Evolutionary conservation across 2,329 filamentous ascomycete species (phyloP).

Genomic region (Botrytis sinoallii): DNA sequence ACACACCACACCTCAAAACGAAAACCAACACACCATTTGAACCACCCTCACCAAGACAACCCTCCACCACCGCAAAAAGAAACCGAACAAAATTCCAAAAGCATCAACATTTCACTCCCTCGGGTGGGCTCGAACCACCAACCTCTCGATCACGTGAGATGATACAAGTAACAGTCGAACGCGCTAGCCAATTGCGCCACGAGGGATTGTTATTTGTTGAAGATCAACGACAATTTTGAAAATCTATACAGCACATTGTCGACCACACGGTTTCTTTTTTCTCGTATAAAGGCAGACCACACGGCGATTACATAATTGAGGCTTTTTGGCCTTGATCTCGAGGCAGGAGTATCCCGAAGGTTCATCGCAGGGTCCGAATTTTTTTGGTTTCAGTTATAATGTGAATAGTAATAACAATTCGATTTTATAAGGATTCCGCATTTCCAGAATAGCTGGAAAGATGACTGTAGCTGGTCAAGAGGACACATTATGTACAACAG

Average conservation of each 20-base stretch:
- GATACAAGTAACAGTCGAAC: neutral
- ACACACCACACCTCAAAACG: neutral
- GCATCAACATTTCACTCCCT: fast-evolving
- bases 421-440: neutral
- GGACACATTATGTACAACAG: neutral
- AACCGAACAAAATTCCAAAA: neutral
- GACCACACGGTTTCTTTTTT: no score
- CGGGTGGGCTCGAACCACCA: constrained; percentile 1
- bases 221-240: fast-evolving
- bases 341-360: no score
- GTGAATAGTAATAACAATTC: no score
- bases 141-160: constrained; percentile 1
- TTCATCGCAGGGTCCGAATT: no score
- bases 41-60: neutral
- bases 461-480: neutral
- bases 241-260: neutral
- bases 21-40: neutral
- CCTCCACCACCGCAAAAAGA: neutral
- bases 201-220: neutral
- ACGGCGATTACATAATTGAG: no score
- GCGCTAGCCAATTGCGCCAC: constrained; percentile 12
- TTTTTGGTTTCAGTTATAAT: no score
- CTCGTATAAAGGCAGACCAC: no score
- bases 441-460: neutral
- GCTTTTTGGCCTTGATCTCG: no score